Conservation (phyloP, 1,284 basidiomycete species). For the Moesziomyces globuligerus region DNA sequence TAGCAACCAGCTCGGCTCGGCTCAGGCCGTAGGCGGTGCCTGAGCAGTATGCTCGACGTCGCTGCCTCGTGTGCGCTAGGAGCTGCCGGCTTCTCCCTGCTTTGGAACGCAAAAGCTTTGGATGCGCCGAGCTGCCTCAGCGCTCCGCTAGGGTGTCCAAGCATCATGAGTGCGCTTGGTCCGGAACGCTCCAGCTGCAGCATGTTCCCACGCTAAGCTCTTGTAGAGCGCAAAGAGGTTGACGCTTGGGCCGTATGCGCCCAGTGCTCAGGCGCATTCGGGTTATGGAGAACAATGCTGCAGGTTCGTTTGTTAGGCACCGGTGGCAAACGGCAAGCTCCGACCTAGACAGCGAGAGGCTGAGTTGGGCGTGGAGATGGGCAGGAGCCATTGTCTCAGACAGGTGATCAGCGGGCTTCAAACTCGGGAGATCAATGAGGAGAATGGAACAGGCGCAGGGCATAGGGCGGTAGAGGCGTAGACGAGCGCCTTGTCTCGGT, state of each 20-base stretch:
- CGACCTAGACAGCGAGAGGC: no score
- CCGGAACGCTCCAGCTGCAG: constrained; percentile 6
- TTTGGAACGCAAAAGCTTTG: constrained; percentile 6
- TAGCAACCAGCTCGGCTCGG: constrained; percentile 6
- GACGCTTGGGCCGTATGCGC: constrained; percentile 2
- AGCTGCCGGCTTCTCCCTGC: constrained; percentile 7
- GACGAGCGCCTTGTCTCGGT: constrained; percentile 17
- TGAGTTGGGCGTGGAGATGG: no score
- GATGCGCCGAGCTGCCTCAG: neutral
- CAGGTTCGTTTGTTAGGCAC: no score
- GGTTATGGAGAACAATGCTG: no score
- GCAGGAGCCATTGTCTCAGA: no score
- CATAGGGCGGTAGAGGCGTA: constrained; percentile 1
- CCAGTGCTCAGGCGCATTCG: neutral
- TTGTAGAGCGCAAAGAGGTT: neutral
- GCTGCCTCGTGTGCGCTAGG: neutral
- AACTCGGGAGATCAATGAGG: neutral
- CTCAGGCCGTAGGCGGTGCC: no score
- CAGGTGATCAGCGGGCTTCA: neutral
- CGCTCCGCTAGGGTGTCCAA: no score
- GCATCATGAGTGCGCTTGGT: neutral
- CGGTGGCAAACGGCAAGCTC: no score
- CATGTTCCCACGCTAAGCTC: neutral
- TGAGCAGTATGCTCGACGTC: constrained; percentile 1
- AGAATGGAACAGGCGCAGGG: constrained; percentile 10